Base-by-base conservation (phyloP, 768 basidiomycete species). In the Phlebiopsis gigantea region DNA sequence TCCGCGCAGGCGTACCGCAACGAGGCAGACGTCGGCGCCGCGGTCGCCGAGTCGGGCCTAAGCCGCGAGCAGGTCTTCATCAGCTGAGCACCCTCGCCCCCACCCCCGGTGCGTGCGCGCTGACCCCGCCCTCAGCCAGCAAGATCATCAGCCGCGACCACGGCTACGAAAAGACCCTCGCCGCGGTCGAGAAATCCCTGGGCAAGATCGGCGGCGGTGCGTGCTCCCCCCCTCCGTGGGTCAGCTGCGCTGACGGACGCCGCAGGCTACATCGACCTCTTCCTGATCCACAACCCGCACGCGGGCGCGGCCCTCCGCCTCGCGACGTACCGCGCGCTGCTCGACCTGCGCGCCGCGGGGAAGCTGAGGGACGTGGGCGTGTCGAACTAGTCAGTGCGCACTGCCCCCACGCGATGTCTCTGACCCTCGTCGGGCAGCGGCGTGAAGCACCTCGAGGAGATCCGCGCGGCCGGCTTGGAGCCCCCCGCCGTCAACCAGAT, bases 401-500 rank as follows among this genome's bases (percentile, higher is more conserved):
- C 21, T 46, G 46, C 24, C 46, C 22, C 14, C 26, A 7, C 46
- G 17, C 46, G 22, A 46, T 28, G 21, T 17, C 34, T 39, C 34
- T 39, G 47, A 29, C 15, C n/a, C n/a, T n/a, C n/a, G n/a, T n/a
- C 26, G 6, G 14, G 28, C 46, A 92, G 90, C 64, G 80, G 80
- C 14, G 64, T 88, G 41, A 80, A 82, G 43, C 91, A 93, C 62
- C 73, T 93, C 2, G 83, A 91, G 63, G 89, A 93, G 68, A 85
- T 93, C 46, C 75, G 70, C 57, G 69, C 70, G 4, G 83, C 81
- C 1, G 87, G 86, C 6, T 73, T 81, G 49, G 79, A 80, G 50
- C 70, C 77, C 66, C 91, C 91, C 15, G 70, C 83, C 6, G 85
- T 93, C 50, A 92, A 93, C 65, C 91, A 93, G 66, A 83, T 93